Conservation (phyloP, 1,284 basidiomycete species). For the Stygiomarasmius scandens region DNA sequence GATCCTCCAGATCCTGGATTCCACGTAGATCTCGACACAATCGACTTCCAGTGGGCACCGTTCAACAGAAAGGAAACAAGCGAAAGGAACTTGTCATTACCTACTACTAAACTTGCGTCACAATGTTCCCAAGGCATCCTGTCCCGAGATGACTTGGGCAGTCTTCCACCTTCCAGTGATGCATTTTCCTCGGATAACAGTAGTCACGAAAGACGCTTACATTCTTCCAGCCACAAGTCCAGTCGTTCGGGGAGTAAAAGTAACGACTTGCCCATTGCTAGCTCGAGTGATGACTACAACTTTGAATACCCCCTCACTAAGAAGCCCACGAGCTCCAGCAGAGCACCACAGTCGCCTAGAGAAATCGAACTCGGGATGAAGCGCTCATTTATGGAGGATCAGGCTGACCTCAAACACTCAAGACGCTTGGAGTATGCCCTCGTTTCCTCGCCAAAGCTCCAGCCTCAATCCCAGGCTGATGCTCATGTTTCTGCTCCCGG, state of each 20-base stretch:
- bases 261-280: slow-evolving; percentile 6
- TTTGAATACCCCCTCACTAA: not conserved
- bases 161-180: slow-evolving; percentile 12
- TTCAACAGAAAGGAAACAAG: slow-evolving; percentile 38
- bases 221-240: not conserved
- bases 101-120: no score
- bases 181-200: not conserved
- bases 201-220: not conserved
- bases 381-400: not conserved
- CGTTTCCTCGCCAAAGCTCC: not conserved
- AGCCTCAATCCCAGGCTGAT: not conserved
- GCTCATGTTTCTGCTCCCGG: not conserved
- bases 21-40: slow-evolving; percentile 37
- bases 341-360: not conserved
- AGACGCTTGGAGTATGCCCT: not conserved
- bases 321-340: not conserved
- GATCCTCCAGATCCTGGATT: slow-evolving; percentile 39
- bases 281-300: slow-evolving; percentile 6
- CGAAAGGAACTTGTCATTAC: not conserved
- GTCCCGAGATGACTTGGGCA: not conserved
- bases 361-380: no score
- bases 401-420: not conserved
- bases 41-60: slow-evolving; percentile 62
- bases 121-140: not conserved
- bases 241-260: not conserved